Evolutionary conservation across 495 filamentous ascomycete genomes (phyloP), one percentile per base, ranked within the genome.

Genomic region (Oidiodendron maius): DNA sequence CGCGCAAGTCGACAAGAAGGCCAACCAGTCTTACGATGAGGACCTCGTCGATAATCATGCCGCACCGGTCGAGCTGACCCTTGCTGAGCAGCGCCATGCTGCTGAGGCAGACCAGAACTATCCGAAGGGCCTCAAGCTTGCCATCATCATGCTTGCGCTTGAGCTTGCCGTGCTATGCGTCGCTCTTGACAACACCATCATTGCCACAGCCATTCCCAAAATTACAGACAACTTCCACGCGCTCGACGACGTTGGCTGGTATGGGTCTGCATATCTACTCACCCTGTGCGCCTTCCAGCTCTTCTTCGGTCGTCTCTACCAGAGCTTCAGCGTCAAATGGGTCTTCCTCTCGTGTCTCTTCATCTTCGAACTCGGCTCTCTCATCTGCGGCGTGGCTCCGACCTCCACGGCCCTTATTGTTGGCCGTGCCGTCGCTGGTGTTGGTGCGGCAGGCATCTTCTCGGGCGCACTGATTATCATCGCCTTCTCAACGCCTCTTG

Each of bases 401-500:
- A 75, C 55, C 40, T 74, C 71, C 12, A 45, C 65, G 3, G 65
- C 69, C 13, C 69, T 82, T 28, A 82, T 83, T 35, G 44, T 80
- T 32, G 77, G 79, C 9, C 64, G 77, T 18, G 77, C 78, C 10
- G 67, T 83, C 21, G 71, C 76, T n/a, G 79, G 78, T 24, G 23
- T 75, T 22, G 76, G 67, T 8, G 55, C 63, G 10, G 65, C 71
- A 2, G 71, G 71, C 13, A 59, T 74, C 9, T 60, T 68, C 13
- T 53, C 61, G 4, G 72, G 71, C 1, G 57, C 58, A 24, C 63
- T 68, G 26, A 53, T 82, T 38, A 75, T 83, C 50, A 73, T 82
- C 18, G 52, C 70, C 3, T 62, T 60, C 8, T 65, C 62, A 16
- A 66, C 74, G 11, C 71, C 76, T 1, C 49, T 76, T 37, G 56